Conservation (phyloP, 129 eudicot species). For the Pittosporum tobira region DNA sequence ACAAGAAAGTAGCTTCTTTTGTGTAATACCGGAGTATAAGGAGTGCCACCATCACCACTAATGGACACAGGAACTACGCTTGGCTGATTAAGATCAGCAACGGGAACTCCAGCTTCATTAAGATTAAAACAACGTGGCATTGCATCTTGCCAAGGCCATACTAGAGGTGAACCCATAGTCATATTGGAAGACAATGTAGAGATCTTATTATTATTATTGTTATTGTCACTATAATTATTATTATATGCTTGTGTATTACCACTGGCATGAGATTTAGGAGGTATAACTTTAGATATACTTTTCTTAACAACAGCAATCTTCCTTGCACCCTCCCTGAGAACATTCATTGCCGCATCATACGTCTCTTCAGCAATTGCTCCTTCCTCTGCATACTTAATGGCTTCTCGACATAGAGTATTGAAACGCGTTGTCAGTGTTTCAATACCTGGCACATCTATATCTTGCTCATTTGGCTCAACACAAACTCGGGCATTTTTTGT, state of each 20-base stretch:
- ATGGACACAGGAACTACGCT: constrained; percentile 33
- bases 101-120: constrained; percentile 28
- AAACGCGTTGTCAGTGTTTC: constrained; percentile 40
- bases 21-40: constrained; percentile 40
- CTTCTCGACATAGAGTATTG: constrained; percentile 48
- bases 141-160: constrained; percentile 54
- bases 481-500: constrained; percentile 30
- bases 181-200: constrained; percentile 17
- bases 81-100: constrained; percentile 31
- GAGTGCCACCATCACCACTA: constrained; percentile 33
- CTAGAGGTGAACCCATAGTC: constrained; percentile 11
- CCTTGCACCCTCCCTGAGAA: constrained; percentile 38
- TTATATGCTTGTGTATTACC: constrained; percentile 17
- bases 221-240: too few relatives aligned
- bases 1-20: neutral
- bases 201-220: constrained; percentile 19
- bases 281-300: constrained; percentile 22
- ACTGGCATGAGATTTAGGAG: constrained; percentile 23
- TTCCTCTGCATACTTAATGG: constrained; percentile 40
- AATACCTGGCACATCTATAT: constrained; percentile 5
- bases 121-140: constrained; percentile 24
- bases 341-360: constrained; percentile 31
- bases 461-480: constrained; percentile 19
- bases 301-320: constrained; percentile 29
- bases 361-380: constrained; percentile 44